A percentile compares a stretch with the other conserved stretches of the same genome.
Conservation (phyloP, 1,139 yeast genomes). For the Hyphopichia wangnamkhiaoensis region DNA sequence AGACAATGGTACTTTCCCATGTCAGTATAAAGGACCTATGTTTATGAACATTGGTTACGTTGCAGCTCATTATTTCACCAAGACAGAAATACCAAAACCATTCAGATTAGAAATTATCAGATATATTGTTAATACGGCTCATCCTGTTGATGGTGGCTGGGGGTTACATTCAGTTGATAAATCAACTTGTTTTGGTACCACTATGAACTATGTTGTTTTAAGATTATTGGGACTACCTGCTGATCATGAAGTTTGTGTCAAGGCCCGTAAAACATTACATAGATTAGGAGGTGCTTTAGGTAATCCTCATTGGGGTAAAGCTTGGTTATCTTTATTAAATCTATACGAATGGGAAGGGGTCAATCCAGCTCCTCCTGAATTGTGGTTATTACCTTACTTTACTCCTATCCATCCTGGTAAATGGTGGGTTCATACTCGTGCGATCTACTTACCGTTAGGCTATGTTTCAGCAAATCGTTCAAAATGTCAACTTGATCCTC, state of each 20-base stretch:
- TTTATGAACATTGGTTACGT: conserved; percentile 92
- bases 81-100: conserved; percentile 66
- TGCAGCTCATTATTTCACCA: conserved; percentile 70
- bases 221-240: conserved; percentile 74
- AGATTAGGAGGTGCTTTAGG: conserved; percentile 87
- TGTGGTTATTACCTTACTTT: conserved; percentile 83
- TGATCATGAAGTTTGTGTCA: conserved; percentile 76
- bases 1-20: conserved; percentile 81
- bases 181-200: conserved; percentile 93
- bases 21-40: conserved; percentile 97
- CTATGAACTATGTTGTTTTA: conserved; percentile 77
- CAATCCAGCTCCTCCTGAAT: conserved; percentile 96
- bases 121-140: conserved; percentile 84
- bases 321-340: conserved; percentile 80
- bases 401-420: conserved; percentile 89
- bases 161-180: conserved; percentile 91
- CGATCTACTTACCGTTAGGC: conserved; percentile 85
- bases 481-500: conserved; percentile 62
- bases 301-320: conserved; percentile 97
- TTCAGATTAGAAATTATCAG: conserved; percentile 71
- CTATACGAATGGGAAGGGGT: conserved; percentile 95
- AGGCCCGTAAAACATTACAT: conserved; percentile 72
- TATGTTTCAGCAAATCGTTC: conserved; percentile 65
- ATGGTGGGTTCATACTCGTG: conserved; percentile 99
- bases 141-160: conserved; percentile 99